Evolutionary conservation across 1,284 basidiomycete species (phyloP).

Genomic region (Moesziomyces parantarcticus): DNA sequence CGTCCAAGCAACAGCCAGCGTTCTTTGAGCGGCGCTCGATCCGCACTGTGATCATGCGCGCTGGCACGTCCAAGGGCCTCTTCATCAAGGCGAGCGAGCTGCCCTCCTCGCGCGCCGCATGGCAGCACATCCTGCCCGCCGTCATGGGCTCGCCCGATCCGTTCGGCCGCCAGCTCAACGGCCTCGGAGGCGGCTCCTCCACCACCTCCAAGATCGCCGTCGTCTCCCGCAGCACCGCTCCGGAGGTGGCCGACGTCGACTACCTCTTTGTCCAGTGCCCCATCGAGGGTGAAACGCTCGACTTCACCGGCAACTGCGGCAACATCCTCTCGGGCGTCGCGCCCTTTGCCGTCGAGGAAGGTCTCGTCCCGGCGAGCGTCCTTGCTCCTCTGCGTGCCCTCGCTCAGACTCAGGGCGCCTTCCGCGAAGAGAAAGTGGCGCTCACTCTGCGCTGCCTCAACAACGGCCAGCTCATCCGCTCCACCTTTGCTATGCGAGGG

Average conservation of each 20-base stretch:
- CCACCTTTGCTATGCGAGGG: constrained; percentile 35
- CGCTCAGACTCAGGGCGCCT: neutral
- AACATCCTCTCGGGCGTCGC: constrained; percentile 57
- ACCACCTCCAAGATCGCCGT: constrained; percentile 82
- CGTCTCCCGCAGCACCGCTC: constrained; percentile 67
- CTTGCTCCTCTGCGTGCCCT: neutral
- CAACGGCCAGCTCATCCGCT: constrained; percentile 9
- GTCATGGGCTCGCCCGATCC: constrained; percentile 81
- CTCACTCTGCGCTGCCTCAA: constrained; percentile 16
- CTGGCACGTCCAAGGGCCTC: constrained; percentile 82
- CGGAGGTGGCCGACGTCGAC: constrained; percentile 33
- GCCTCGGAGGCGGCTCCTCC: constrained; percentile 78
- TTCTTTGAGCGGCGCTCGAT: constrained; percentile 11
- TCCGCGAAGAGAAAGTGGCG: constrained; percentile 1
- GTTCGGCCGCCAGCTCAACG: constrained; percentile 81
- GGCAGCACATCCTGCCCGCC: constrained; percentile 11
- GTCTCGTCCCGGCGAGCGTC: neutral
- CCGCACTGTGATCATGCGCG: constrained; percentile 67
- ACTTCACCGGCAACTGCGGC: constrained; percentile 59
- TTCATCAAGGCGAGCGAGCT: constrained; percentile 74
- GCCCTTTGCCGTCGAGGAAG: constrained; percentile 26
- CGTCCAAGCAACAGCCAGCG: neutral
- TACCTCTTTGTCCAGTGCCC: constrained; percentile 62
- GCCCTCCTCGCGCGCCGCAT: constrained; percentile 30
- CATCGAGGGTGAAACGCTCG: constrained; percentile 35